Evolutionary conservation across 495 filamentous ascomycete genomes (phyloP).

Genomic region (Annulohypoxylon stygium): DNA sequence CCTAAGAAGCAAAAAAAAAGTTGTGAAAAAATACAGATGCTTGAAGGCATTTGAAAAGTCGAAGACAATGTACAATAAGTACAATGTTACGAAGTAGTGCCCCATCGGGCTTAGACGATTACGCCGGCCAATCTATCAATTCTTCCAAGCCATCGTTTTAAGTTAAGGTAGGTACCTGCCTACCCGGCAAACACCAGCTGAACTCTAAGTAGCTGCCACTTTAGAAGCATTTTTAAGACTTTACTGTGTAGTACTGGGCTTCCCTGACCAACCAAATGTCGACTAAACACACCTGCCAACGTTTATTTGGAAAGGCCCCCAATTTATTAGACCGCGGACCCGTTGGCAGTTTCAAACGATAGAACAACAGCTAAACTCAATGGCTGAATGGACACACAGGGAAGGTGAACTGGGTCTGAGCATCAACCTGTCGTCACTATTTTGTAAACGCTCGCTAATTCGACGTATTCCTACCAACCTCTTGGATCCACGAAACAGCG

Average conservation of each 20-base stretch:
- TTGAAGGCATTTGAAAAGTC: conserved; percentile 7
- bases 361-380: conserved; percentile 22
- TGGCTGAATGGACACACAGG: conserved; percentile 34
- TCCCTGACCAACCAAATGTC: conserved; percentile 5
- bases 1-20: background rate
- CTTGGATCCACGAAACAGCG: conserved; percentile 19
- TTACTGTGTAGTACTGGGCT: too few species aligned
- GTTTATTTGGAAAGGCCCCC: conserved; percentile 9
- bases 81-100: conserved; percentile 19
- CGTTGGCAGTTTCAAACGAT: conserved; percentile 41
- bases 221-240: background rate
- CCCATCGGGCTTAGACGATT: conserved; percentile 29
- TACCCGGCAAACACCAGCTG: conserved; percentile 1
- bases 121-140: conserved; percentile 28
- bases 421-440: conserved; percentile 33
- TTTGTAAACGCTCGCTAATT: conserved; percentile 24
- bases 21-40: conserved; percentile 14
- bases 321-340: conserved; percentile 29
- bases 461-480: conserved; percentile 23
- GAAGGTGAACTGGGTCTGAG: conserved; percentile 34
- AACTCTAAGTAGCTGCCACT: background rate
- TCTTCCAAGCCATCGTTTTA: conserved; percentile 4
- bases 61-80: background rate
- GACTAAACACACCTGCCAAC: conserved; percentile 5
- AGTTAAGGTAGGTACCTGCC: conserved; percentile 28